Conservation (phyloP, 495 filamentous ascomycete genomes). For the Hypoxylon lienhwacheense region DNA sequence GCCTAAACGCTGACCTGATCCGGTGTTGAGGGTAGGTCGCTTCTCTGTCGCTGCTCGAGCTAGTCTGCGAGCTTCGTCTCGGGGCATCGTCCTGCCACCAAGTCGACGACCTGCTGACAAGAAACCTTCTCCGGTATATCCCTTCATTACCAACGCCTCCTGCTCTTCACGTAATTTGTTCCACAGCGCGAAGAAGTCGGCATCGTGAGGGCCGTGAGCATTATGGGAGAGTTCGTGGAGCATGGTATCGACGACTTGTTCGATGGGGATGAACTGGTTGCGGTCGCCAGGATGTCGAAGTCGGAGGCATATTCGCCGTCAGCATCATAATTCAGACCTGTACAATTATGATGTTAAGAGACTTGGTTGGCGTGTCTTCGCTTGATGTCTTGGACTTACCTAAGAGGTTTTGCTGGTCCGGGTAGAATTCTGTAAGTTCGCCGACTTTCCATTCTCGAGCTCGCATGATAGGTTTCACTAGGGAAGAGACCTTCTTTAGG, state of each 20-base stretch:
- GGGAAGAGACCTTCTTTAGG: constrained; percentile 78
- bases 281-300: constrained; percentile 77
- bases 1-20: constrained; percentile 75
- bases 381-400: constrained; percentile 47
- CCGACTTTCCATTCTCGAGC: constrained; percentile 79
- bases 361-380: not conserved
- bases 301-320: constrained; percentile 79
- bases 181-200: constrained; percentile 81
- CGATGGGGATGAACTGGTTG: constrained; percentile 76
- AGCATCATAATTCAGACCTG: constrained; percentile 73
- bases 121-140: constrained; percentile 93
- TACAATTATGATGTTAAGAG: constrained; percentile 10
- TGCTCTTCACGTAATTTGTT: constrained; percentile 87
- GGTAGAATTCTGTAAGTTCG: constrained; percentile 83
- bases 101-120: constrained; percentile 72
- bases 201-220: constrained; percentile 78
- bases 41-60: constrained; percentile 78
- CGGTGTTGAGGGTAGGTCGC: constrained; percentile 57
- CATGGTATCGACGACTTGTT: constrained; percentile 86
- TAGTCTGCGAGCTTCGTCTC: constrained; percentile 73
- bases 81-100: constrained; percentile 66
- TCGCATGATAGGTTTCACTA: constrained; percentile 96
- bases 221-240: constrained; percentile 96
- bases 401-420: constrained; percentile 69
- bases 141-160: constrained; percentile 70